These are phyloP conservation scores for Phytophthora sp. DNA, from an alignment of 352 stramenopile species.

Conservation along the genomic window DNA sequence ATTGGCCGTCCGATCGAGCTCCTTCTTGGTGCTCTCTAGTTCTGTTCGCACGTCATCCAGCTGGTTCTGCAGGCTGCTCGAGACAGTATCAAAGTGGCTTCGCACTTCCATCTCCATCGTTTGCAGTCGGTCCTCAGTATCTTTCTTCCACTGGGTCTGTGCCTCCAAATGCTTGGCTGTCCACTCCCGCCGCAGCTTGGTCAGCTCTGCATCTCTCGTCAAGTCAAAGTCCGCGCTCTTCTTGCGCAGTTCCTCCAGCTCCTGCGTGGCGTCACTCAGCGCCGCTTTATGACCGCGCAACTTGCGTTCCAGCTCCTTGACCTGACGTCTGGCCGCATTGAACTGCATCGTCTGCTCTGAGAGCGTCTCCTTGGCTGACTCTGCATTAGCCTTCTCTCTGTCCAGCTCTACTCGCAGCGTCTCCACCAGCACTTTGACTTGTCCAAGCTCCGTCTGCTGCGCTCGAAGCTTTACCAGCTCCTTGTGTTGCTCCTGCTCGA, in stretches of 20 bases:
- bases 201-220: constrained; percentile 71
- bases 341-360: constrained; percentile 75
- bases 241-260: constrained; percentile 75
- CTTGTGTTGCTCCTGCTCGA: constrained; percentile 82
- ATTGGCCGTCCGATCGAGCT: constrained; percentile 77
- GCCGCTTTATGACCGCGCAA: constrained; percentile 50
- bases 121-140: constrained; percentile 73
- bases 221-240: constrained; percentile 79
- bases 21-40: constrained; percentile 71
- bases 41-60: constrained; percentile 66
- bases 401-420: constrained; percentile 56
- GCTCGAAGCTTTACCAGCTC: constrained; percentile 77
- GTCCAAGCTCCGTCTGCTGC: constrained; percentile 71
- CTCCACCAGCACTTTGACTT: constrained; percentile 64
- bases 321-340: constrained; percentile 58
- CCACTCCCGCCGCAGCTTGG: constrained; percentile 80
- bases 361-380: constrained; percentile 80
- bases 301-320: constrained; percentile 81
- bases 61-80: constrained; percentile 60
- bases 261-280: constrained; percentile 64
- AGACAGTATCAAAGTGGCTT: constrained; percentile 69
- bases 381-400: constrained; percentile 64
- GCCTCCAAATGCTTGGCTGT: constrained; percentile 76
- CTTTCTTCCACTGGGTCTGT: constrained; percentile 79
- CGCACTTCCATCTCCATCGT: constrained; percentile 79